Percentiles rank a stretch among this genome's conserved stretches.
Evolutionary conservation across 1,284 basidiomycete genomes (phyloP).

Genomic region (Kalmanozyma brasiliensis): DNA sequence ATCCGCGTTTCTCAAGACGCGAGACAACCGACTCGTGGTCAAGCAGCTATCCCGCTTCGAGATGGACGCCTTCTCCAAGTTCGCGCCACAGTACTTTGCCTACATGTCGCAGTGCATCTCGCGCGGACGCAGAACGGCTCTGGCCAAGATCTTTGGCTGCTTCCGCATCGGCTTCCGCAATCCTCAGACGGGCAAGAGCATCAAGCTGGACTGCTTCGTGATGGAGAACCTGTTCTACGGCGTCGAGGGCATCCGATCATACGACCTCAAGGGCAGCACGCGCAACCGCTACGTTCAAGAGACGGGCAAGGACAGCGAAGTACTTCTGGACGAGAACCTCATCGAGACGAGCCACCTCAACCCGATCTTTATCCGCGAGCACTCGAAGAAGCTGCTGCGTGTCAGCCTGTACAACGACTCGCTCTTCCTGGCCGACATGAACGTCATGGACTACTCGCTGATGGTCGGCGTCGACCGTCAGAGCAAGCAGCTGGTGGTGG

Average conservation of each 20-base stretch:
- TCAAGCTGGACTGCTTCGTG: conserved; percentile 93
- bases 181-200: conserved; percentile 79
- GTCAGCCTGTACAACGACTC: conserved; percentile 89
- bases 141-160: conserved; percentile 97
- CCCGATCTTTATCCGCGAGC: conserved; percentile 93
- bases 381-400: conserved; percentile 89
- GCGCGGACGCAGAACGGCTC: conserved; percentile 83
- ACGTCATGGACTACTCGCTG: conserved; percentile 96
- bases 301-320: conserved; percentile 87
- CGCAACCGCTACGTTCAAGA: conserved; percentile 77
- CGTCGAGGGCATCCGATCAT: conserved; percentile 79
- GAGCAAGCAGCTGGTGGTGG: conserved; percentile 75
- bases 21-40: conserved; percentile 97
- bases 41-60: conserved; percentile 94
- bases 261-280: conserved; percentile 65
- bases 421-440: conserved; percentile 88
- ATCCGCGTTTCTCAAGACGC: conserved; percentile 87
- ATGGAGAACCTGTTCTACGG: conserved; percentile 98
- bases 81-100: conserved; percentile 96
- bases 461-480: conserved; percentile 80
- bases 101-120: conserved; percentile 78
- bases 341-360: conserved; percentile 73
- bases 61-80: conserved; percentile 93
- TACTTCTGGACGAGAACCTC: conserved; percentile 91
- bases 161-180: conserved; percentile 95